Percentiles rank a stretch among this genome's conserved stretches.
Evolutionary conservation across 2,329 filamentous ascomycete species (phyloP).

Genomic region (Diaporthe vaccinii): DNA sequence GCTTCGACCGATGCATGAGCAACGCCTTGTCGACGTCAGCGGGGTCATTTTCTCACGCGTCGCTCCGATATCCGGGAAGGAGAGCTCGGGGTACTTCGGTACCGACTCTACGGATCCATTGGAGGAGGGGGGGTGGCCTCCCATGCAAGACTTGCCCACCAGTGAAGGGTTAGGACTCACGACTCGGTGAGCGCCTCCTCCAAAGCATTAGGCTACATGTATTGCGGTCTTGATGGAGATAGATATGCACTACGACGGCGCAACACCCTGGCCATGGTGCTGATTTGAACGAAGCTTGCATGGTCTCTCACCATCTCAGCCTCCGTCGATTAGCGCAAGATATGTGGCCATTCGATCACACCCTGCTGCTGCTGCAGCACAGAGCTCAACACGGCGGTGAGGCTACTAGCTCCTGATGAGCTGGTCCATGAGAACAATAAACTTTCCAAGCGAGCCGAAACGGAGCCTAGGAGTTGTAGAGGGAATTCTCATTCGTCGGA

Average conservation of each 20-base stretch:
- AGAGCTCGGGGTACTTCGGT: neutral
- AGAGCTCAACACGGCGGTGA: constrained; percentile 17
- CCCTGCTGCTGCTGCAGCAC: neutral
- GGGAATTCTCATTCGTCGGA: neutral
- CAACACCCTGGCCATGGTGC: neutral
- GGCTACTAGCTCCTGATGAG: constrained; percentile 21
- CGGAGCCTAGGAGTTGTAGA: neutral
- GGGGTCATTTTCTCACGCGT: constrained; percentile 30
- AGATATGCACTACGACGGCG: constrained; percentile 16
- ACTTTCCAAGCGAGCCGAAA: constrained; percentile 7
- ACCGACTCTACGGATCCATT: neutral
- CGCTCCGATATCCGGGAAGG: constrained; percentile 6
- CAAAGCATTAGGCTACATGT: neutral
- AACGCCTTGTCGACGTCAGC: constrained; percentile 34
- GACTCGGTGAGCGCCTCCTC: constrained; percentile 7
- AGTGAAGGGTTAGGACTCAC: constrained; percentile 17
- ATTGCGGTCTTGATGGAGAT: constrained; percentile 5
- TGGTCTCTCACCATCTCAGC: neutral
- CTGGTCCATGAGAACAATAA: constrained; percentile 12
- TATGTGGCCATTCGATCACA: constrained; percentile 1
- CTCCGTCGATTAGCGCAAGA: constrained; percentile 17
- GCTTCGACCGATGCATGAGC: constrained; percentile 6
- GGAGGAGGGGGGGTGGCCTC: neutral
- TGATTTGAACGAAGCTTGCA: neutral
- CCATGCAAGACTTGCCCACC: neutral